These are phyloP conservation scores for Fomes fomentarius DNA, from an alignment of 1,284 basidiomycete species.

Conservation along the genomic window DNA sequence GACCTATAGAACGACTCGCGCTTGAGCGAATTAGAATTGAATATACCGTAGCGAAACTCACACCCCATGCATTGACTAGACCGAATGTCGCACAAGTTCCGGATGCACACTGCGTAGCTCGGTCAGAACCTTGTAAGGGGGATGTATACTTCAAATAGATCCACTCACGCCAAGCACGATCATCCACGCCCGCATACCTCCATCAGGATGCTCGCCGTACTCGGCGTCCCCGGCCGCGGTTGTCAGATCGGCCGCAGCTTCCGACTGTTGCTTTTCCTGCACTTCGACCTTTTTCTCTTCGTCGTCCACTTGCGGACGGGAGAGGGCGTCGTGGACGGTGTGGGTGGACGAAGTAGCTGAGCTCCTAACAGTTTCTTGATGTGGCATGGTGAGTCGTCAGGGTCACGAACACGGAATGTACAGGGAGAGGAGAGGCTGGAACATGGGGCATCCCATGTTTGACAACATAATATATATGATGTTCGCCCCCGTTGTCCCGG, in stretches of 20 bases:
- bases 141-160: background rate
- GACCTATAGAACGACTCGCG: conserved; percentile 30
- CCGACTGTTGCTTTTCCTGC: background rate
- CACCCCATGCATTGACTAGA: conserved; percentile 47
- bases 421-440: no score
- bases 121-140: background rate
- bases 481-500: no score
- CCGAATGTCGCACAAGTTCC: conserved; percentile 42
- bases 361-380: background rate
- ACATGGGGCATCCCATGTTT: background rate
- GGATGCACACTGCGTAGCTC: conserved; percentile 18
- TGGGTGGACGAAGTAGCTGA: conserved; percentile 4
- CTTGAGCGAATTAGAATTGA: background rate
- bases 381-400: background rate
- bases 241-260: background rate
- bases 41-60: conserved; percentile 25
- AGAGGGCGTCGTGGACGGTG: background rate
- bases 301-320: background rate
- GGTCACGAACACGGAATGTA: background rate
- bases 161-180: conserved; percentile 41
- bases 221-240: background rate
- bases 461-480: no score
- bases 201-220: conserved; percentile 35
- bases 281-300: background rate
- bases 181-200: conserved; percentile 43